These are phyloP conservation scores for Raddia distichophylla DNA, from an alignment of 176 grass and related monocot species.

Conservation along the genomic window DNA sequence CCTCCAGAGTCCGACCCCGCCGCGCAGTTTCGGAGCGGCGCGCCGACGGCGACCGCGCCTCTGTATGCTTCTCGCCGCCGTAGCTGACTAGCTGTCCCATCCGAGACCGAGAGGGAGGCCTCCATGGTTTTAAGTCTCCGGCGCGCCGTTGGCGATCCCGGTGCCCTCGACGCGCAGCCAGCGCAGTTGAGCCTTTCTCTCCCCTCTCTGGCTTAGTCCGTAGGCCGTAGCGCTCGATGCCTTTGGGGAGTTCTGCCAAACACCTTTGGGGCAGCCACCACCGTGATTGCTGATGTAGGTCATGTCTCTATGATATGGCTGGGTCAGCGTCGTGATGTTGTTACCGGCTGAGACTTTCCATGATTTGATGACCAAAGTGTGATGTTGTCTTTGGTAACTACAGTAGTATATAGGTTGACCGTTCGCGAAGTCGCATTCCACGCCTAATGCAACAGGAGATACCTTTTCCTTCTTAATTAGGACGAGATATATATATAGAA, in stretches of 20 bases:
- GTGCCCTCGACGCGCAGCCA: not conserved
- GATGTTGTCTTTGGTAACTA: not conserved
- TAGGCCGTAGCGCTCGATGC: too few relatives aligned
- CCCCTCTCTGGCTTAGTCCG: not conserved
- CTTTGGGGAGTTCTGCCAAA: constrained; percentile 1
- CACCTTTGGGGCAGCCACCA: not conserved
- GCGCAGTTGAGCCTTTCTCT: not conserved
- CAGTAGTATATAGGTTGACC: not conserved
- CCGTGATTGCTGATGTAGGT: not conserved
- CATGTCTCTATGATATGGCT: not conserved
- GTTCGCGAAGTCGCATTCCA: not conserved
- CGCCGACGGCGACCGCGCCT: not conserved
- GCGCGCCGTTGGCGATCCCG: not conserved
- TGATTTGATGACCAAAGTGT: not conserved
- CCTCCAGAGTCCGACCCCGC: too few relatives aligned
- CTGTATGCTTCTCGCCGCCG: not conserved
- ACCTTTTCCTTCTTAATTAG: not conserved
- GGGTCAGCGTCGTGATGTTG: not conserved
- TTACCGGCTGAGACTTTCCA: not conserved
- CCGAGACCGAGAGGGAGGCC: too few relatives aligned
- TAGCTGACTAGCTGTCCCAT: not conserved
- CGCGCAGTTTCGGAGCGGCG: not conserved
- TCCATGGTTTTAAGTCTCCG: not conserved
- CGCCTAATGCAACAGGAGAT: not conserved
- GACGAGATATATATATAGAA: not conserved